Percentiles rank a stretch among this genome's conserved stretches.
phyloP scores from a whole-genome alignment of 208 protist species.

The Leptomonas pyrrhocoris region DNA sequence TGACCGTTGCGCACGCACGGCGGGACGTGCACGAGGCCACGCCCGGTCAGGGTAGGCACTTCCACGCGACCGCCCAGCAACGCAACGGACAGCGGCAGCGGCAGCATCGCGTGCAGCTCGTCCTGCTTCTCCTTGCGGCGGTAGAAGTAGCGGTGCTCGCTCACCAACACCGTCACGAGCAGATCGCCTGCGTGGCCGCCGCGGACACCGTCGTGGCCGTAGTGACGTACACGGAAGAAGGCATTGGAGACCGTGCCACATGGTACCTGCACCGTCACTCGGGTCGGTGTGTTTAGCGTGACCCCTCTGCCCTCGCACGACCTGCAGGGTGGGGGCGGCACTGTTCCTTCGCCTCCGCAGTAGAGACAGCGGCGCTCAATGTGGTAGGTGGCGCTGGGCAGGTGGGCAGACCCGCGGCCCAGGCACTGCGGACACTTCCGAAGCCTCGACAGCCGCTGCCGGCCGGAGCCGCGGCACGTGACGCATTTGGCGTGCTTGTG shows the following conservation, averaged over 20 bases:
- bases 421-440: constrained; percentile 83
- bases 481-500: constrained; percentile 53
- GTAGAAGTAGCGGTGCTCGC: constrained; percentile 78
- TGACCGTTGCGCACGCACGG: constrained; percentile 80
- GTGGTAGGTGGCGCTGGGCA: constrained; percentile 88
- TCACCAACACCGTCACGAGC: constrained; percentile 74
- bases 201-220: constrained; percentile 83
- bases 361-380: constrained; percentile 81
- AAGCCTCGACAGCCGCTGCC: constrained; percentile 32
- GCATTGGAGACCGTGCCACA: constrained; percentile 37
- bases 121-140: constrained; percentile 26
- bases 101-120: constrained; percentile 80
- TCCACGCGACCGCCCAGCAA: constrained; percentile 77
- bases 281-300: constrained; percentile 25
- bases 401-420: constrained; percentile 60
- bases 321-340: constrained; percentile 63
- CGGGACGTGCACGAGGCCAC: constrained; percentile 55
- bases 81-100: constrained; percentile 73
- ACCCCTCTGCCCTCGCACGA: constrained; percentile 70
- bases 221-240: constrained; percentile 55
- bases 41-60: constrained; percentile 54
- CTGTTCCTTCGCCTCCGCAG: constrained; percentile 74
- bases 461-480: constrained; percentile 57
- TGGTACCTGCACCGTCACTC: constrained; percentile 46
- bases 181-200: constrained; percentile 79